Percentiles rank a stretch among this genome's conserved stretches.
These are phyloP conservation scores for Clathrus columnatus DNA, from an alignment of 768 basidiomycete genomes.

Conservation along the genomic window DNA sequence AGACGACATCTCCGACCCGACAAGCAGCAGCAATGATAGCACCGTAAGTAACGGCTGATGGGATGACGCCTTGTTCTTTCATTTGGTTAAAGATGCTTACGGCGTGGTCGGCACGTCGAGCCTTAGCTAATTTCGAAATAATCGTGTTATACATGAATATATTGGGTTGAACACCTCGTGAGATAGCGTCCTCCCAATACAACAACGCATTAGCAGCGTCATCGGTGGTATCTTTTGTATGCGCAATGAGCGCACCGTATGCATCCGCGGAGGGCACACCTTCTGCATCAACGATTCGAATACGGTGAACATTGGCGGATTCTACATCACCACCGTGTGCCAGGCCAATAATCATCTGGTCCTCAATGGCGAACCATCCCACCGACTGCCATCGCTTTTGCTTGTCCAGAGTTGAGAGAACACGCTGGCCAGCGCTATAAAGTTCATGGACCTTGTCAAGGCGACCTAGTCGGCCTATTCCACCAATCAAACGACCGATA, in stretches of 20 bases:
- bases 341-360: conserved; percentile 80
- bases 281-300: conserved; percentile 67
- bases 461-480: conserved; percentile 55
- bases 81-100: conserved; percentile 83
- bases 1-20: conserved; percentile 76
- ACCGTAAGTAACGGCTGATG: conserved; percentile 89
- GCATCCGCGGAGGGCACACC: conserved; percentile 79
- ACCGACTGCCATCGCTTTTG: conserved; percentile 38
- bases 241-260: conserved; percentile 83
- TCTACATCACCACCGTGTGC: conserved; percentile 77
- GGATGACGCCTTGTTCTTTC: conserved; percentile 53
- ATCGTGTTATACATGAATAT: conserved; percentile 94
- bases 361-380: conserved; percentile 75
- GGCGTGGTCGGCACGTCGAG: conserved; percentile 86
- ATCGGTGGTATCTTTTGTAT: conserved; percentile 91
- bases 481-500: conserved; percentile 56
- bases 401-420: conserved; percentile 39
- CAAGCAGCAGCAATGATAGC: conserved; percentile 92
- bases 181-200: conserved; percentile 71
- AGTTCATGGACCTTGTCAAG: conserved; percentile 52
- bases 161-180: conserved; percentile 63
- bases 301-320: conserved; percentile 71
- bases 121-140: conserved; percentile 91
- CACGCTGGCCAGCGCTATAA: conserved; percentile 59
- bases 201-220: conserved; percentile 82